Percentiles rank a stretch among this genome's conserved stretches.
These are phyloP conservation scores for Isabelozyma gotoi DNA, from an alignment of 805 yeast species.

Conservation along the genomic window DNA sequence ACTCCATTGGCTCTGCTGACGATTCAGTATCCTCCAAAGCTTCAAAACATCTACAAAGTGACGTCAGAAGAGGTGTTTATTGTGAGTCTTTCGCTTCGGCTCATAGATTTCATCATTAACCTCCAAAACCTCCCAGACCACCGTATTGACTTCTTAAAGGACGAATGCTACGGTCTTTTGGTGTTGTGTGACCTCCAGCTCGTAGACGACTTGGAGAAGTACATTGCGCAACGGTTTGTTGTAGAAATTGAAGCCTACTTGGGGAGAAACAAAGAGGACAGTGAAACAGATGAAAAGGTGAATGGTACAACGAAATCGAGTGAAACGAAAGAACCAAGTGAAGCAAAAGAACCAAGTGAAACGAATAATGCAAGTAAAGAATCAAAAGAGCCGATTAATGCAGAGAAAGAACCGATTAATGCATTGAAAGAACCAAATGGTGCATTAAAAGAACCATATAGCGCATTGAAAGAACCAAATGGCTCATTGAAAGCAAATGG, in stretches of 20 bases:
- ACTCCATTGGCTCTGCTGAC: neutral
- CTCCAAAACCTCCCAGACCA: constrained; percentile 12
- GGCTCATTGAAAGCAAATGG: no score
- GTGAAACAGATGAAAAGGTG: neutral
- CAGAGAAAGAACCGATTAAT: no score
- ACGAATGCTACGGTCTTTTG: constrained; percentile 28
- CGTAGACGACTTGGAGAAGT: constrained; percentile 22
- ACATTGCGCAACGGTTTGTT: constrained; percentile 19
- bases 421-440: no score
- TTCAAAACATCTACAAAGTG: constrained; percentile 1
- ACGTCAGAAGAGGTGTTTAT: constrained; percentile 30
- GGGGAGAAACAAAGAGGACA: neutral
- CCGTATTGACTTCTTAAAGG: constrained; percentile 24
- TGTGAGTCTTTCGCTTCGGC: constrained; percentile 24
- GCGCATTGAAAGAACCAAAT: no score
- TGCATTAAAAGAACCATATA: no score
- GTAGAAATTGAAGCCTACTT: constrained; percentile 5
- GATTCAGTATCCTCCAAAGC: neutral
- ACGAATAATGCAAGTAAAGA: no score
- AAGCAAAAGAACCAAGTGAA: no score
- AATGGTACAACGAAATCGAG: no score
- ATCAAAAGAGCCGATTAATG: no score
- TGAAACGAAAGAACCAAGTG: no score
- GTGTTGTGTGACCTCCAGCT: constrained; percentile 26
- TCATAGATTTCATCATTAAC: constrained; percentile 20